Evolutionary conservation across 768 basidiomycete species (phyloP), one percentile per base, ranked within the genome.

Genomic region (Tulasnella sp.): DNA sequence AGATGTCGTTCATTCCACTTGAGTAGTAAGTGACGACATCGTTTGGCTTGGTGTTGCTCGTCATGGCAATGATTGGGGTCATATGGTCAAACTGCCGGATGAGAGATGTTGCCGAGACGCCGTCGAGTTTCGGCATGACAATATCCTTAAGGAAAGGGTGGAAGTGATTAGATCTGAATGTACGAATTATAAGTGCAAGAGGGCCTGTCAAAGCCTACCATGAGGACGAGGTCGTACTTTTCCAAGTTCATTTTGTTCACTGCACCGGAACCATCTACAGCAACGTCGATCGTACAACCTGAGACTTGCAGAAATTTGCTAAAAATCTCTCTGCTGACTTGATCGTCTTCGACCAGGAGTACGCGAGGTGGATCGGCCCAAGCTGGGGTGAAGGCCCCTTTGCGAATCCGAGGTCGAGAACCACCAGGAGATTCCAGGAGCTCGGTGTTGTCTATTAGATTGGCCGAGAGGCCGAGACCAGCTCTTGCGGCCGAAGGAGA

Each of bases 41-140:
- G 83, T 92, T 91, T 29, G 96, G 95, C 80, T 94, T 92, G 74
- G 93, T 93, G 82, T 96, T 97, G 80, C 90, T 91, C 72, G 96
- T 99, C 97, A 99, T 99, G 29, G 95, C 96, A 79, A 99, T 97
- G 82, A 99, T 98, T 4, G 97, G 97, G 49, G 96, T 97, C 85
- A 91, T 91, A 76, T 90, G 89, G 84, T 98, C 96, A 81, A 98
- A 99, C 84, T 96, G 93, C 22, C 97, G 88, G 79, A 99, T 97
- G 80, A 98, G 83, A 76, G 91, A 94, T 45, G 97, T 98, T 9
- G 97, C 97, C 2, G 91, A 91, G 36, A 96, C 90, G 34, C 95
- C 94, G 78, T 95, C 91, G 79, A 93, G 84, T 82, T 92, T 91
- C 1, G 92, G 91, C 81, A 98, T 97, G 77, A 97, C 93, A 77